These are phyloP conservation scores for Neurospora sp. DNA, from an alignment of 495 filamentous ascomycete genomes.

Conservation along the genomic window DNA sequence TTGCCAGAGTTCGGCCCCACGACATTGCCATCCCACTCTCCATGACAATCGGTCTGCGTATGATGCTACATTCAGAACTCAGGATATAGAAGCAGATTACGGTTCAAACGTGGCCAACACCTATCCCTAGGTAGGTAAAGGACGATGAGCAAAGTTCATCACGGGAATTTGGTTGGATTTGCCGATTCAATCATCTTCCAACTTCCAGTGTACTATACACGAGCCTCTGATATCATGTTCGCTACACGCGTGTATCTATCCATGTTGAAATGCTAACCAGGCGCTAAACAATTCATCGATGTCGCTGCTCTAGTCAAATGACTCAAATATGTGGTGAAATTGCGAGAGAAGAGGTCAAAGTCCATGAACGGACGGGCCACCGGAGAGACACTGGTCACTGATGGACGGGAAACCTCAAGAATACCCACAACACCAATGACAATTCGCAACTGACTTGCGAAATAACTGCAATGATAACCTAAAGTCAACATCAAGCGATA, in stretches of 20 bases:
- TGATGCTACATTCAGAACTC: neutral
- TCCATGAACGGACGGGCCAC: neutral
- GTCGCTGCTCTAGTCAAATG: neutral
- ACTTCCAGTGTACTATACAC: neutral
- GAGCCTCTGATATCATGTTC: neutral
- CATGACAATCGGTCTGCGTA: neutral
- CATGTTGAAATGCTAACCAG: neutral
- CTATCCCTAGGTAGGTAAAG: neutral
- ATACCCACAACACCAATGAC: neutral
- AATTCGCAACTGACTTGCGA: neutral
- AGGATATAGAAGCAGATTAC: neutral
- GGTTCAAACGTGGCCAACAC: too few species aligned
- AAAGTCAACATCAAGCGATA: neutral
- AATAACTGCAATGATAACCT: neutral
- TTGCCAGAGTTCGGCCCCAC: neutral
- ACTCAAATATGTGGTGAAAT: neutral
- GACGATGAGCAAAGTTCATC: neutral
- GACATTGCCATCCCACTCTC: neutral
- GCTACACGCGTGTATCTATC: neutral
- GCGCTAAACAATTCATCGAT: neutral
- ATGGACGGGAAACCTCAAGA: neutral
- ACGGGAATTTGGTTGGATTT: neutral
- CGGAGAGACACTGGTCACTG: neutral
- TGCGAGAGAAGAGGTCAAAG: neutral
- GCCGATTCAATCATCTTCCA: neutral